Base-by-base conservation (phyloP, 1,139 yeast species). In the Candida tunisiensis region DNA sequence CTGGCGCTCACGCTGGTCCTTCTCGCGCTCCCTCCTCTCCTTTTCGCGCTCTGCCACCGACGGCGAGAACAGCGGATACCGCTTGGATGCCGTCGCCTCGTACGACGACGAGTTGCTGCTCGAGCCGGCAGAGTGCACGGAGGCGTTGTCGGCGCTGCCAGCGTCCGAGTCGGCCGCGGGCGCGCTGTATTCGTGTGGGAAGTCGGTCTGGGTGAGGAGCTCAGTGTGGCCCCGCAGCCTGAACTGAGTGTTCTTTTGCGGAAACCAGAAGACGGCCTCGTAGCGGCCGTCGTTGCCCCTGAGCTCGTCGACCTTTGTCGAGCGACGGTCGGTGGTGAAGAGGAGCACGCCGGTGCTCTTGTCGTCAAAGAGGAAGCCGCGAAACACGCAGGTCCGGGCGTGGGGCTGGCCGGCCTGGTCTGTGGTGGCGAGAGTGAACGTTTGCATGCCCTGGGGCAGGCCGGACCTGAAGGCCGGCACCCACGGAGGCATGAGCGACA, bases 251-350 rank as follows among this genome's bases (percentile, higher is more conserved):
- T 64, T 64, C 16, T 65, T 49, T 20, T 56, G 57, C 8, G 61
- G 64, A 42, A 78, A 74, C 55, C 77, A 75, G 45, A 77, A 78
- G 31, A 80, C 78, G 2, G 83, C 79, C 52, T 79, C 92, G 44
- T 69, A 73, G 30, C 59, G 53, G 24, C 37, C 40, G 36, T 71
- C 69, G 40, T 66, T 65, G 15, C 43, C 37, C 10, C 45, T 34
- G 29, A 73, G 51, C 42, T 77, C 79, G 15, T 53, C 49, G 40
- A 64, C 63, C 47, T 80, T 80, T 28, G 53, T 53, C 62, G 75
- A 69, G 44, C 93, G 56, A 39, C 62, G 59, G 50, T 80, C 93
- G 2, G 92, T 74, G 24, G 77, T 67, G 42, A 75, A 70, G 3
- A 80, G 62, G 30, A 79, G 46, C 7, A 75, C 68, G 41, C 78